Base-by-base conservation (phyloP, 1,284 basidiomycete genomes). In the Termitomyces sp. region DNA sequence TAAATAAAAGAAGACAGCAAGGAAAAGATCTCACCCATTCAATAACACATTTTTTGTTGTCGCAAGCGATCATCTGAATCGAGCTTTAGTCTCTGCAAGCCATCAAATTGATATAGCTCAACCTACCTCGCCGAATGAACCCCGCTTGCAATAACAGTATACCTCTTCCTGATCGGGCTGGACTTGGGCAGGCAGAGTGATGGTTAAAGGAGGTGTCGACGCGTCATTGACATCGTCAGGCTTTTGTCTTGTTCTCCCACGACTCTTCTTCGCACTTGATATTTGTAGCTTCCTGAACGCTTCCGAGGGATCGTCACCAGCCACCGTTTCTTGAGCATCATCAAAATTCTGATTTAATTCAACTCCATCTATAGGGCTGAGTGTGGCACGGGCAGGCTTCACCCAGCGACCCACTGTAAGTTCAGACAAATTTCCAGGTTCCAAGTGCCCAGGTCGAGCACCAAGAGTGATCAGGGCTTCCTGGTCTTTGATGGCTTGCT, bases 31-130 rank as follows among this genome's bases (percentile, higher is more conserved):
- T 62, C 60, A 84, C 88, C 91, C 91, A 93, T 80, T 92, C 88
- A 35, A 74, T 70, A 59, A 77, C 70, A 64, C 91, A 93, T 30
- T 74, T 71, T 34, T 71, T 67, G 57, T 79, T 79, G 64, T 93
- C 91, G 62, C 91, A 93, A 3, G 73, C 90, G 56, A 93, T 83
- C 91, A 93, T 93, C 88, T 91, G 28, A 1, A 59, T 40, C 49
- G 44, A 43, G 37, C 50, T 42, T 57, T 13, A 43, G 21, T 26
- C 11, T 37, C 31, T 35, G 9, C 35, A 5, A 3, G 31, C 5
- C 10, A 10, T 42, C 14, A 8, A 24, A 47, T 13, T 1, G 4
- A 19, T 38, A 26, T 3, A 43, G 42, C 7, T 0, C 13, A 33
- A 70, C 80, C 58, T 62, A 88, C 88, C 68, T 84, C 81, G 62